Evolutionary conservation across 208 protist genomes (phyloP), one percentile per base, ranked within the genome.

Genomic region (Leishmania lainsoni): DNA sequence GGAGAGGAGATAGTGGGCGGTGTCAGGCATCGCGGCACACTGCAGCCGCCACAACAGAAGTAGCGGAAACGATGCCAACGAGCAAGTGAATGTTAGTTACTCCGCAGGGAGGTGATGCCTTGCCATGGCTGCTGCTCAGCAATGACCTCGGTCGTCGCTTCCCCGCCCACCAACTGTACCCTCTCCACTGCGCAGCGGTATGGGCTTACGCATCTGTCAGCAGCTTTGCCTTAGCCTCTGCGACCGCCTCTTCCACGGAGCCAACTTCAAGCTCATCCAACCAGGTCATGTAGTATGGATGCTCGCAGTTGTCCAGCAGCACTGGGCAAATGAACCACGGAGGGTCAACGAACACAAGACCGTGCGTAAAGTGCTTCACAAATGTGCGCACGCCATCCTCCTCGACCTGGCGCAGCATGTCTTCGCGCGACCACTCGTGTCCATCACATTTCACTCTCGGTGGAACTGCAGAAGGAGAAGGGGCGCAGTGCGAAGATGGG

Each of bases 301-400:
- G 91, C 61, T 97, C 94, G 32, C 83, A 84, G 81, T 96, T 96
- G 69, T 92, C 87, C 39, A 90, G 86, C 12, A 87, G 73, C 22
- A 32, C 29, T 48, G 84, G 71, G 77, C 92, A 96, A 22, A 93
- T 65, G 72, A 87, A 89, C 92, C 93, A 97, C 80, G 94, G 94
- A 26, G 94, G 92, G 52, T 94, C 88, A 9, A 79, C 79, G 73
- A 96, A 93, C 16, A 90, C 90, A 20, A 84, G 86, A 1, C 81
- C 84, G 54, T 87, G 59, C 48, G 76, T 29, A 26, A 82, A 80
- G 74, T 87, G 61, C 80, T 61, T 73, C 35, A 76, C 73, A 78
- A 86, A 86, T 16, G 74, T 77, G 4, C 75, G 59, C 17, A 59
- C 12, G 10, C 61, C n/a, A 26, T 76, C 84, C 22, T 69, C 54